Percentiles rank a stretch among this genome's conserved stretches.
Evolutionary conservation across 179 eudicot species (phyloP).

Genomic region (Patellifolia procumbens): DNA sequence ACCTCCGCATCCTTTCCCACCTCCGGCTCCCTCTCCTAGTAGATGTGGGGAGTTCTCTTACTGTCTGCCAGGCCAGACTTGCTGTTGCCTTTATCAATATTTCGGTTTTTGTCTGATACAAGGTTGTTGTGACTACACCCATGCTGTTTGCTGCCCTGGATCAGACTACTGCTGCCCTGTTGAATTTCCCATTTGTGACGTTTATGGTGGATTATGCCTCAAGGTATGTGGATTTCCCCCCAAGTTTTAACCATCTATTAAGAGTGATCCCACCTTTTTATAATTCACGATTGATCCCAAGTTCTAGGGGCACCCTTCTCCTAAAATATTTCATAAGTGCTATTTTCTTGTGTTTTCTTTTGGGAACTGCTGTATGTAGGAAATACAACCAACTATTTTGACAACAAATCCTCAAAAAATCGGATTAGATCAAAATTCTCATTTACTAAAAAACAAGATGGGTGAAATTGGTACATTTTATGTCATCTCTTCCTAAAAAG

Average conservation of each 20-base stretch:
- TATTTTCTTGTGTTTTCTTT: neutral
- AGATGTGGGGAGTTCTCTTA: constrained; percentile 35
- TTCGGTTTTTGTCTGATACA: constrained; percentile 48
- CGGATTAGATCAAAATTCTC: neutral
- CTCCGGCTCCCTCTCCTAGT: constrained; percentile 30
- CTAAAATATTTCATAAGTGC: neutral
- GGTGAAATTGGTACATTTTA: no score
- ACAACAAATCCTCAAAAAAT: neutral
- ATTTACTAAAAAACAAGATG: neutral
- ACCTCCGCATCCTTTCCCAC: constrained; percentile 40
- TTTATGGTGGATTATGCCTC: constrained; percentile 48
- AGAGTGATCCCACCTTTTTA: neutral
- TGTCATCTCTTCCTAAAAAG: no score
- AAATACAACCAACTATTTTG: neutral
- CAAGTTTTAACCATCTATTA: neutral
- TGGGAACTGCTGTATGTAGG: neutral
- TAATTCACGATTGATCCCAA: neutral
- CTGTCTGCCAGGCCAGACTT: constrained; percentile 56
- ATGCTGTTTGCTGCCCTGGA: constrained; percentile 71
- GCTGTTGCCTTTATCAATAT: constrained; percentile 59
- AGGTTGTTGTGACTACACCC: constrained; percentile 61
- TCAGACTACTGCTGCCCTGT: constrained; percentile 63
- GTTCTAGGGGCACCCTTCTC: neutral
- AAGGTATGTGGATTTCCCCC: constrained; percentile 36
- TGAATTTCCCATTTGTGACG: constrained; percentile 69